Conservation (phyloP, 2,329 filamentous ascomycete species). For the Phyllosticta paracitricarpa region DNA sequence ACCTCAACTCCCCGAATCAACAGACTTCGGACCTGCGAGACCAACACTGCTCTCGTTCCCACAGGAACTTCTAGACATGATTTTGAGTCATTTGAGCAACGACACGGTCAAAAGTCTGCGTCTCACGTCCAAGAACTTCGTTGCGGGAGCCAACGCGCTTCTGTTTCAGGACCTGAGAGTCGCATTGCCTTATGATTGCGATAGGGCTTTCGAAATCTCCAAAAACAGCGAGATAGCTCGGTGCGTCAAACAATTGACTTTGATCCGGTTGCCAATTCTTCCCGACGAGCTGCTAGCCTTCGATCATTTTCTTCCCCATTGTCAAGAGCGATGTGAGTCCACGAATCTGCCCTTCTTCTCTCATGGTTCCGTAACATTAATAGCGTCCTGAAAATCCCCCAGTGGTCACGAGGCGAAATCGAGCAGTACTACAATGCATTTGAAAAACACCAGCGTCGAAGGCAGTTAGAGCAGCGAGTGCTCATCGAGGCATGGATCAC, state of each 20-base stretch:
- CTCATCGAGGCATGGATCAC: too few species aligned
- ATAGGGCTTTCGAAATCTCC: not conserved
- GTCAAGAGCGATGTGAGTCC: not conserved
- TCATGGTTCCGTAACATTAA: too few species aligned
- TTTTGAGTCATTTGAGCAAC: not conserved
- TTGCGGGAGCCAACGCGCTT: not conserved
- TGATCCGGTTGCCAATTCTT: not conserved
- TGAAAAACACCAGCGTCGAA: too few species aligned
- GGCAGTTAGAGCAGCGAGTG: too few species aligned
- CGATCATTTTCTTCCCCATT: not conserved
- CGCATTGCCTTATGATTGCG: not conserved
- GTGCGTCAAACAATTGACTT: not conserved
- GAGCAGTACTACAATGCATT: too few species aligned
- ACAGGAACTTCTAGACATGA: not conserved
- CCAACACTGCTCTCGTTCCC: not conserved
- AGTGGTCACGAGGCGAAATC: too few species aligned
- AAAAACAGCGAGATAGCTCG: not conserved
- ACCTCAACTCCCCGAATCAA: not conserved
- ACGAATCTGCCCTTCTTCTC: too few species aligned
- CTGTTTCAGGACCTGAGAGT: not conserved
- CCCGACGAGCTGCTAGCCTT: not conserved
- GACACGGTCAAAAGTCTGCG: not conserved
- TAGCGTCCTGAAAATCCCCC: too few species aligned
- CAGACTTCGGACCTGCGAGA: not conserved
- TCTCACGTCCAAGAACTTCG: not conserved